These are phyloP conservation scores for Podaxis pistillaris DNA, from an alignment of 768 basidiomycete genomes.

Conservation along the genomic window DNA sequence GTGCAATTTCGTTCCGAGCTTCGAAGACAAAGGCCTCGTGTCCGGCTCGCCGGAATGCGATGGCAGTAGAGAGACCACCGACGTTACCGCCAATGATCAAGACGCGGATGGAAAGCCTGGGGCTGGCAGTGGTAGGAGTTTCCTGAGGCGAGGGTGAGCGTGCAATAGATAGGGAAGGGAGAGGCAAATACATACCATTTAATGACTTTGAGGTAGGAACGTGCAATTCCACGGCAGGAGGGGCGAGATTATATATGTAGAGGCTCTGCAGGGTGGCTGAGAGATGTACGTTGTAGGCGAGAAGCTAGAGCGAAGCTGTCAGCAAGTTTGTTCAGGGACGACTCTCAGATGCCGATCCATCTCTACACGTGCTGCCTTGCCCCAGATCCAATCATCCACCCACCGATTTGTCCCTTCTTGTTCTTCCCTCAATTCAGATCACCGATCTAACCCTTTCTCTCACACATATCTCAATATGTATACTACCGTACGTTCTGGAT, in stretches of 20 bases:
- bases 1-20: slow-evolving; percentile 12
- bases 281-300: slow-evolving; percentile 7
- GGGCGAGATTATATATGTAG: background rate
- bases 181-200: background rate
- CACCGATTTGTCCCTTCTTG: background rate
- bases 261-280: background rate
- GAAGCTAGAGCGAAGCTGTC: slow-evolving; percentile 6
- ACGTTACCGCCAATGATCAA: slow-evolving; percentile 43
- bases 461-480: slow-evolving; percentile 1
- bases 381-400: slow-evolving; percentile 3
- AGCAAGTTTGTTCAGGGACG: slow-evolving; percentile 1
- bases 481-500: background rate
- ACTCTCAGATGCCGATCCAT: background rate
- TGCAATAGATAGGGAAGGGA: background rate
- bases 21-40: slow-evolving; percentile 57
- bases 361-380: slow-evolving; percentile 7
- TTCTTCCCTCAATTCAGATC: background rate
- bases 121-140: background rate
- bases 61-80: slow-evolving; percentile 53
- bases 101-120: slow-evolving; percentile 27
- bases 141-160: background rate
- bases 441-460: background rate
- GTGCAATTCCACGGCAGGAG: background rate
- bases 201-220: background rate
- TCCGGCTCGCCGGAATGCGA: slow-evolving; percentile 51